Percentiles rank a stretch among this genome's conserved stretches.
Evolutionary conservation across 2,329 filamentous ascomycete species (phyloP).

Genomic region (Sporothrix dimorphospora): DNA sequence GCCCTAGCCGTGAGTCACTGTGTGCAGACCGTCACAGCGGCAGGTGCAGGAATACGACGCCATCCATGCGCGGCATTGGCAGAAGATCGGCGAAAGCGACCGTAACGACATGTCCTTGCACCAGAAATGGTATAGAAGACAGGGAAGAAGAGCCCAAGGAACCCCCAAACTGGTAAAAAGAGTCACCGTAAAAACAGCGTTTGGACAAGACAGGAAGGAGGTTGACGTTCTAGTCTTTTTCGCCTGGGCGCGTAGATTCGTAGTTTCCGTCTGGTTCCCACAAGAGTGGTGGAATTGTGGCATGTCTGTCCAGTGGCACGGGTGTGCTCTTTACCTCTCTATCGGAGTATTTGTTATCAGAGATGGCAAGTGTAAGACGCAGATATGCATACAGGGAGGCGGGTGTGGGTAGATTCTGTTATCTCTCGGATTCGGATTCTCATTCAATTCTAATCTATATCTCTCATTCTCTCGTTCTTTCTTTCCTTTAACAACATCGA

Average conservation of each 20-base stretch:
- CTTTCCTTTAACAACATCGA: background rate
- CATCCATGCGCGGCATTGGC: background rate
- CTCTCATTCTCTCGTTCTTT: background rate
- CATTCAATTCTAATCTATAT: background rate
- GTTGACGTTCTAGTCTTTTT: background rate
- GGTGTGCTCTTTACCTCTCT: background rate
- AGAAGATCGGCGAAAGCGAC: background rate
- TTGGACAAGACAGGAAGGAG: conserved; percentile 14
- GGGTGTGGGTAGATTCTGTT: background rate
- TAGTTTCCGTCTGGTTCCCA: background rate
- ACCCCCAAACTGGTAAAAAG: too few relatives aligned
- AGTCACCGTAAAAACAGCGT: background rate
- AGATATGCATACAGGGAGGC: background rate
- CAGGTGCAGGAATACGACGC: background rate
- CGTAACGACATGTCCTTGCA: background rate
- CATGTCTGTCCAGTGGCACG: background rate
- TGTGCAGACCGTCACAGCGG: background rate
- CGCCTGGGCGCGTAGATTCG: background rate
- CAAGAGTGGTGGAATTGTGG: background rate
- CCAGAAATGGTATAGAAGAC: background rate
- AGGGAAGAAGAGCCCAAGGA: too few relatives aligned
- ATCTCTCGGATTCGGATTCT: background rate
- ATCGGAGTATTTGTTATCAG: conserved; percentile 16
- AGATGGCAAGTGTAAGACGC: background rate
- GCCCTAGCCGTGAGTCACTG: conserved; percentile 7